Base-by-base conservation (phyloP, 176 grass and related monocot genomes). In the Juncus effusus region DNA sequence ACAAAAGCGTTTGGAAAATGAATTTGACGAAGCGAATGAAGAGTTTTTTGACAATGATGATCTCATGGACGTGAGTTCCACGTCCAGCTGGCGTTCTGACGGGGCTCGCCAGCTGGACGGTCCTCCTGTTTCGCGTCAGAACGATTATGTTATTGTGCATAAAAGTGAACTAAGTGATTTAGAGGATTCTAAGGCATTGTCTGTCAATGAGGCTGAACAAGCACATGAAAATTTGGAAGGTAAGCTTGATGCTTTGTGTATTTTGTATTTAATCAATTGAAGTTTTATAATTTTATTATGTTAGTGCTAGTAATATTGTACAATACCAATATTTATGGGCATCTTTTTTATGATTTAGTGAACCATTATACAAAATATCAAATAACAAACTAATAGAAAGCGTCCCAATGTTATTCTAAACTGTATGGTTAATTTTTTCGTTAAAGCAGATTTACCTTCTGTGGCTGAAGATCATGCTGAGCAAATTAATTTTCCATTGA, bases 11-110 rank as follows among this genome's bases (percentile, higher is more conserved):
- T 37, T 60, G 38, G 69, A 67, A 55, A 68, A 47, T 69, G 64
- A 69, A 76, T 69, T 81, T 68, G 72, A 54, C 28, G 35, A 84
- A 77, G 52, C 7, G 41, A 66, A 8, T 10, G 78, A 81, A 72
- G 82, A 86, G 19, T 49, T 69, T 72, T 88, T 61, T 50, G 65
- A 75, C 38, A 65, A 88, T 79, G 84, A 76, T 40, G 74, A 91
- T 55, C 79, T 86, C 36, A 85, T 87, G 74, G 82, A 76, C n/a
- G 57, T 94, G 60, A 94, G 79, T 50, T 85, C 85, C 74, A 83
- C 81, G 54, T 81, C 79, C 39, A 80, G 79, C 83, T 58, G 80
- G 58, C 62, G 49, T 36, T 88, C 92, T 19, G 81, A 69, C 54
- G 63, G 61, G 41, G 64, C 40, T 54, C 69, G 40, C 51, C 36